Base-by-base conservation (phyloP, 2,329 filamentous ascomycete genomes). In the Alternaria triticimaculans region DNA sequence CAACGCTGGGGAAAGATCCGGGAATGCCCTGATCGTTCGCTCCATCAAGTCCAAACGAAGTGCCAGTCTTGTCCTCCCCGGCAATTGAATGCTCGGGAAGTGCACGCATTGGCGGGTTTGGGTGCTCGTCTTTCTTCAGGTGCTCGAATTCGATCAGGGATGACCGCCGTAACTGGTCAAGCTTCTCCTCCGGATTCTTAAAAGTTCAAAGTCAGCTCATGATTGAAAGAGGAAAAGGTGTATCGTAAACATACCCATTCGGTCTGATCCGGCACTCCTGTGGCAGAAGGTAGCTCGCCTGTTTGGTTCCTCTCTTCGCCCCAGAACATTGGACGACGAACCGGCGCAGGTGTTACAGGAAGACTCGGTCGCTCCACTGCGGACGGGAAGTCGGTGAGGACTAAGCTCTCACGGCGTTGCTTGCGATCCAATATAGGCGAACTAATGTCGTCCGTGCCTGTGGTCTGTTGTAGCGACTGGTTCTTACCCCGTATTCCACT, bases 321-420 rank as follows among this genome's bases (percentile, higher is more conserved):
- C 90, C 89, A 93, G 78, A 91, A 92, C 55, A 83, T 89, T 33
- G 87, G 84, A 71, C 91, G 86, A 66, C 87, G 87, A 72, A 95
- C 86, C 15, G 94, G 93, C 14, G 93, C 93, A 2, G 94, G 94
- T 10, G 94, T 97, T 37, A 97, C 94, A 6, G 95, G 94, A 62
- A 97, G 85, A 78, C 93, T 97, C 54, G 94, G 94, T 51, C 94
- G 87, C 77, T 97, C 94, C 63, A 88, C 80, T 73, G 91, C 92
- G 69, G 87, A 91, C 5, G 94, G 94, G 78, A 97, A 97, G 82
- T 97, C 92, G 64, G 94, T 97, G 66, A 97, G 82, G 75, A 87
- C 92, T 64, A 91, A 86, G 76, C 87, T 87, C 64, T 84, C 82
- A 66, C 85, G 81, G 57, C 84, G 82, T 50, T 75, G 68, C 71